A percentile compares a stretch with the other conserved stretches of the same genome.
Conservation (phyloP, 2,329 filamentous ascomycete genomes). For the Exophiala xenobiotica region DNA sequence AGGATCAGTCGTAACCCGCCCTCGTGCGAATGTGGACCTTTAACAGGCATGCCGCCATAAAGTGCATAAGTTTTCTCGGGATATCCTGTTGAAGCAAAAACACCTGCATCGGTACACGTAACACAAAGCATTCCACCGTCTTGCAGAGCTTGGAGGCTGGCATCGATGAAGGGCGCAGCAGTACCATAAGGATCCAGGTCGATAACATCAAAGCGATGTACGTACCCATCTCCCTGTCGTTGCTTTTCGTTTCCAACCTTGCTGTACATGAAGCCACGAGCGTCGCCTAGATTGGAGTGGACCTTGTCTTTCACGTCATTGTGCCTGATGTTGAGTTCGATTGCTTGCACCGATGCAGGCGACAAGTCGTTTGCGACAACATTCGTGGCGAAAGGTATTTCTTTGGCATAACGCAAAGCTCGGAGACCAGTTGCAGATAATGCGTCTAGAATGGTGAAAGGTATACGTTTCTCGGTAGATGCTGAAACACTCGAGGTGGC, state of each 20-base stretch:
- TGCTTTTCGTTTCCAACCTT: constrained; percentile 52
- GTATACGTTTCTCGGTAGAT: constrained; percentile 38
- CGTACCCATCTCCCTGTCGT: constrained; percentile 37
- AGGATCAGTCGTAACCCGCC: constrained; percentile 83
- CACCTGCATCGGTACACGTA: constrained; percentile 92
- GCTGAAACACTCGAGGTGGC: background rate
- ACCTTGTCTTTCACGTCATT: constrained; percentile 74
- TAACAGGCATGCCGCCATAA: constrained; percentile 88
- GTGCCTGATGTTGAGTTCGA: constrained; percentile 79
- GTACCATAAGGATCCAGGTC: constrained; percentile 96
- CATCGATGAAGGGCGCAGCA: constrained; percentile 87
- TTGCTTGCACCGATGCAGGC: constrained; percentile 71
- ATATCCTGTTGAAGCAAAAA: constrained; percentile 93
- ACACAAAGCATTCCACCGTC: constrained; percentile 91
- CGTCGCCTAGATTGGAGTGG: constrained; percentile 73
- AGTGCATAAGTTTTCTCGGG: constrained; percentile 89
- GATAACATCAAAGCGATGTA: constrained; percentile 80
- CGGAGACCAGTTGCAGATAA: constrained; percentile 90
- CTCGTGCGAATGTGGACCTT: constrained; percentile 84
- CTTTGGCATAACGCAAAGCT: constrained; percentile 85
- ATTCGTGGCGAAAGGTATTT: constrained; percentile 78
- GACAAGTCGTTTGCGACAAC: constrained; percentile 91
- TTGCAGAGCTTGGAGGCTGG: constrained; percentile 79
- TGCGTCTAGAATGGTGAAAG: constrained; percentile 87
- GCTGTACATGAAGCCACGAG: constrained; percentile 86